A percentile compares a stretch with the other conserved stretches of the same genome.
Evolutionary conservation across 2,329 filamentous ascomycete species (phyloP).

Genomic region (Pseudocercospora fuligena): DNA sequence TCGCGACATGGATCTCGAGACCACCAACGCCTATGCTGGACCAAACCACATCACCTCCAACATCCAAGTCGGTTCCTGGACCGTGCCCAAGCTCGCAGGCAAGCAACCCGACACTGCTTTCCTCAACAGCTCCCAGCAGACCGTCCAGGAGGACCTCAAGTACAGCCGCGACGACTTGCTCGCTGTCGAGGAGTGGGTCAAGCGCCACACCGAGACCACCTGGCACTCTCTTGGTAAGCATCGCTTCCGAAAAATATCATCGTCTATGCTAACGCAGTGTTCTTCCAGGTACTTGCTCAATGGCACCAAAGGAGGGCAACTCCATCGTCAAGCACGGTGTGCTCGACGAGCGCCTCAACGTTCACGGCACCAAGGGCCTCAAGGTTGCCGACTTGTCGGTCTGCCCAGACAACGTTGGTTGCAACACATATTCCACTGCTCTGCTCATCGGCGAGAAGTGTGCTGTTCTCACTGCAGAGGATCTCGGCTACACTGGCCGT

Average conservation of each 20-base stretch:
- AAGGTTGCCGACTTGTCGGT: conserved; percentile 78
- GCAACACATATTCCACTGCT: conserved; percentile 68
- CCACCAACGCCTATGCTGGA: conserved; percentile 76
- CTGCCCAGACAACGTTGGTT: conserved; percentile 77
- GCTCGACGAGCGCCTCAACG: conserved; percentile 75
- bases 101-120: conserved; percentile 54
- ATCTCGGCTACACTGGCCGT: conserved; percentile 73
- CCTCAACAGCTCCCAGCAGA: conserved; percentile 68
- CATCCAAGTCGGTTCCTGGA: conserved; percentile 65
- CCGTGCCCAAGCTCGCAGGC: conserved; percentile 50
- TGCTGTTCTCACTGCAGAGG: conserved; percentile 71
- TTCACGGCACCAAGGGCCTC: conserved; percentile 75
- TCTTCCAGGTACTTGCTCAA: conserved; percentile 68
- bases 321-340: conserved; percentile 81
- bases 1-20: conserved; percentile 73
- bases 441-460: conserved; percentile 78
- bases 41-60: conserved; percentile 72
- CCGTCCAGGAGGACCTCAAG: conserved; percentile 65
- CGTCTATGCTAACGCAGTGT: conserved; percentile 6
- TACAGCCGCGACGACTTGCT: conserved; percentile 68
- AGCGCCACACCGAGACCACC: conserved; percentile 74
- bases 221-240: conserved; percentile 63
- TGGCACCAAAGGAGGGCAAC: conserved; percentile 77
- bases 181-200: conserved; percentile 68
- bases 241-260: neutral